Base-by-base conservation (phyloP, 2,329 filamentous ascomycete species). In the Pleomassaria siparia region DNA sequence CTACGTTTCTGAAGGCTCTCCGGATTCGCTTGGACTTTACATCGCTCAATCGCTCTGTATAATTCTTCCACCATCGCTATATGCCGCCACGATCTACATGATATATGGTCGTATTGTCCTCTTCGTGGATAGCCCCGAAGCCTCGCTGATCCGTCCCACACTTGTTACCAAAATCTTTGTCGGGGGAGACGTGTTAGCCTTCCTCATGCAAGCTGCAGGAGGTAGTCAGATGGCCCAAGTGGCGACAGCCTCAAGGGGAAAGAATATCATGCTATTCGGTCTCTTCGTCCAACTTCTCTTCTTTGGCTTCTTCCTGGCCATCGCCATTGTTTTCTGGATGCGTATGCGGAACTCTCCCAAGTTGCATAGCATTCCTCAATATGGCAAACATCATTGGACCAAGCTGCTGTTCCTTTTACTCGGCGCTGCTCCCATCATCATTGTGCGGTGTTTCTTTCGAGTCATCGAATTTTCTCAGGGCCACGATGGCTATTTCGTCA, bases 161-260 rank as follows among this genome's bases (percentile, higher is more conserved):
- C 73, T 73, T 65, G 62, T 83, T 3, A 82, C 80, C 4, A 77
- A 73, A 37, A 68, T 77, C n/a, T 83, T 83, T 49, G 79, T 84
- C 7, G 44, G 59, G 7, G 78, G 79, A 35, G 80, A 83, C 54
- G 62, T 82, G 4, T 35, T 80, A 8, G 75, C 75, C 0, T 78
- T 84, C 54, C 28, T 75, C 1, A 58, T 81, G 12, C 80, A 83
- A 58, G 67, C 67, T 20, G 65, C 64, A 29, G 60, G 56, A 2
- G 59, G 58, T 24, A 57, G 59, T 10, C 60, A 62, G 54, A 61
- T 62, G 59, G 58, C 53, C 4, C 44, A 53, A 25, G 42, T 22
- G 1, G 42, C 37, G 29, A 56, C 56, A 50, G 49, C 46, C 9
- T 36, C 55, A 10, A 44, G 46, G 33, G 59, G 59, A 12, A 53